Evolutionary conservation across 2,329 filamentous ascomycete species (phyloP).

Genomic region (Knoxdaviesia proteae): DNA sequence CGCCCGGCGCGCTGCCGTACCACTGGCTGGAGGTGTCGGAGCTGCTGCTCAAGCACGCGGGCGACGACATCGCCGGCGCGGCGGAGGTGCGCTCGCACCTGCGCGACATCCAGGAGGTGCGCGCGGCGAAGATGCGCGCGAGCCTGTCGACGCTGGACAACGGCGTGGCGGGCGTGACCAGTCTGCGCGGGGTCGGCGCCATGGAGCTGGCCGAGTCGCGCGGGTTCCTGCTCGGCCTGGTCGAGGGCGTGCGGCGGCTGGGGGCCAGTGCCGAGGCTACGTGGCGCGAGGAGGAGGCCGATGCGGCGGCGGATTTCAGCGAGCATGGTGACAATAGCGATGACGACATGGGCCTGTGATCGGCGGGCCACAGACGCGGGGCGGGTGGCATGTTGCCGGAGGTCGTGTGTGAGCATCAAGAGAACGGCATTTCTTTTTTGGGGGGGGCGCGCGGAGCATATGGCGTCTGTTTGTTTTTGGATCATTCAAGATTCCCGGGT

Average conservation of each 20-base stretch:
- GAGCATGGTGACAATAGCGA: constrained; percentile 41
- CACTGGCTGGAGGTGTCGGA: constrained; percentile 90
- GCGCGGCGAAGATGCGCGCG: constrained; percentile 71
- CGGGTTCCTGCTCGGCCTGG: constrained; percentile 63
- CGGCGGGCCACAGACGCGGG: too few relatives aligned
- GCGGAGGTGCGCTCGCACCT: constrained; percentile 56
- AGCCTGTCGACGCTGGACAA: constrained; percentile 53
- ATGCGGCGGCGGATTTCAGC: constrained; percentile 37
- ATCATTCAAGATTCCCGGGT: too few relatives aligned
- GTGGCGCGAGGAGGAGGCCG: constrained; percentile 55
- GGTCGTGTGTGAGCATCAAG: too few relatives aligned
- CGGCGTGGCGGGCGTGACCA: constrained; percentile 50
- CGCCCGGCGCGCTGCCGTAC: constrained; percentile 58
- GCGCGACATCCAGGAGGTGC: constrained; percentile 66
- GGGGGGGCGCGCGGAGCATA: too few relatives aligned
- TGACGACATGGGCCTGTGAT: constrained; percentile 23
- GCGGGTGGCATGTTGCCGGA: too few relatives aligned
- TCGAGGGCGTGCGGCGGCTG: constrained; percentile 72
- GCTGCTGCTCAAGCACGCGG: constrained; percentile 64
- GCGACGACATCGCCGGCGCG: constrained; percentile 58
- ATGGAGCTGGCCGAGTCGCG: constrained; percentile 84
- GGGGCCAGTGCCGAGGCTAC: constrained; percentile 62
- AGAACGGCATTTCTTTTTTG: too few relatives aligned
- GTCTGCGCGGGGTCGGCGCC: constrained; percentile 55
- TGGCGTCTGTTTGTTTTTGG: too few relatives aligned